A percentile compares a stretch with the other conserved stretches of the same genome.
phyloP scores from a whole-genome alignment of 768 basidiomycete species.

The Terana coerulea region DNA sequence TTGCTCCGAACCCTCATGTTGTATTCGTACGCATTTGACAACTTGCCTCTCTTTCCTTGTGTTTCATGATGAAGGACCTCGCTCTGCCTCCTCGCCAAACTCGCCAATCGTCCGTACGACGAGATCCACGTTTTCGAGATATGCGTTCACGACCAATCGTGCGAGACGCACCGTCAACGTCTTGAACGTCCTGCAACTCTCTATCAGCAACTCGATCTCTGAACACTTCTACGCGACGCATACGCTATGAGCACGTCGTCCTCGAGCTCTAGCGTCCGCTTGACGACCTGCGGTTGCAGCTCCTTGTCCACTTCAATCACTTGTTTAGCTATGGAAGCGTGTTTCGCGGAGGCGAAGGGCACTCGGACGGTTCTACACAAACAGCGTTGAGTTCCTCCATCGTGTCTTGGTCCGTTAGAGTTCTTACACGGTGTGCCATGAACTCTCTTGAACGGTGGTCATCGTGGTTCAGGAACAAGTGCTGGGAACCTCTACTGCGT shows the following conservation, averaged over 20 bases:
- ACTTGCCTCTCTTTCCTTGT: conserved; percentile 9
- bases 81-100: conserved; percentile 67
- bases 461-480: conserved; percentile 3
- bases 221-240: not conserved
- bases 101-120: conserved; percentile 77
- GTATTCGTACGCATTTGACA: conserved; percentile 8
- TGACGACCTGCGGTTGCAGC: conserved; percentile 77
- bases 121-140: conserved; percentile 86
- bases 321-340: conserved; percentile 78
- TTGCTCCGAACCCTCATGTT: not conserved
- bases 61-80: conserved; percentile 14
- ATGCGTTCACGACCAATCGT: conserved; percentile 78
- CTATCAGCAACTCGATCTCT: conserved; percentile 2
- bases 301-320: conserved; percentile 86
- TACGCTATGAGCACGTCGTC: conserved; percentile 73
- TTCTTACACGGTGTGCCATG: conserved; percentile 6
- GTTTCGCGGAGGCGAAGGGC: conserved; percentile 69
- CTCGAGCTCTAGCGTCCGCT: conserved; percentile 64
- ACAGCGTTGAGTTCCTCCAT: not conserved
- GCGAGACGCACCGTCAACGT: conserved; percentile 85
- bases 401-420: too few relatives aligned
- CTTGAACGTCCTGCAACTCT: conserved; percentile 52
- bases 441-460: not conserved
- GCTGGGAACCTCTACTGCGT: too few relatives aligned
- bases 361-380: conserved; percentile 58